A percentile compares a stretch with the other conserved stretches of the same genome.
These are phyloP conservation scores for Blepharisma stoltei DNA, from an alignment of 73 alveolate species.

Conservation along the genomic window DNA sequence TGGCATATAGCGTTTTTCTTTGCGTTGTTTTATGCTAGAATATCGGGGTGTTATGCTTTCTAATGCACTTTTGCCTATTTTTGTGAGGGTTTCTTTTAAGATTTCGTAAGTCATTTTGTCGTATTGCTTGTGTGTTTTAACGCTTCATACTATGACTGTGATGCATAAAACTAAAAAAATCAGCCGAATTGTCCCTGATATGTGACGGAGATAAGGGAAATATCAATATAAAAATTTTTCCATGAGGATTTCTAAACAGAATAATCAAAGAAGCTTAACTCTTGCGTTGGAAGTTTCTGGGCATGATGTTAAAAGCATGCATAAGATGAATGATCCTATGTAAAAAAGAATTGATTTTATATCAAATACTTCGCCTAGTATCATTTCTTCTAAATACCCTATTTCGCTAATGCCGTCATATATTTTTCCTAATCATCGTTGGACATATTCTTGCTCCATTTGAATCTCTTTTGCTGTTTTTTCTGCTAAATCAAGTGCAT, in stretches of 20 bases:
- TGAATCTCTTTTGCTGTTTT: not conserved
- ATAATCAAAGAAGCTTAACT: not conserved
- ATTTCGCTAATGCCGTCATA: not conserved
- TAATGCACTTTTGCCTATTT: not conserved
- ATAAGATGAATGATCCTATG: not conserved
- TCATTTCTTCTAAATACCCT: not conserved
- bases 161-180: not conserved
- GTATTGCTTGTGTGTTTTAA: not conserved
- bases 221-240: not conserved
- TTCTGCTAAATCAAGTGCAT: not conserved
- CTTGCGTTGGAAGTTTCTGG: constrained; percentile 6
- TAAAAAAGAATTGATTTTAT: not conserved
- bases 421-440: not conserved
- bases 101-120: constrained; percentile 10
- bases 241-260: not conserved
- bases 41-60: not conserved
- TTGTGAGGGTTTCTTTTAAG: not conserved
- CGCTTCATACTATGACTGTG: not conserved
- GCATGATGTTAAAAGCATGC: not conserved
- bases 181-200: not conserved
- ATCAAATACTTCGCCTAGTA: not conserved
- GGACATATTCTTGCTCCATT: not conserved
- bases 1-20: too few species aligned
- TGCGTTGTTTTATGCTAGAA: not conserved
- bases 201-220: not conserved